Percentiles rank a stretch among this genome's conserved stretches.
Conservation (phyloP, 352 stramenopile genomes). For the Pythium oligandrum region DNA sequence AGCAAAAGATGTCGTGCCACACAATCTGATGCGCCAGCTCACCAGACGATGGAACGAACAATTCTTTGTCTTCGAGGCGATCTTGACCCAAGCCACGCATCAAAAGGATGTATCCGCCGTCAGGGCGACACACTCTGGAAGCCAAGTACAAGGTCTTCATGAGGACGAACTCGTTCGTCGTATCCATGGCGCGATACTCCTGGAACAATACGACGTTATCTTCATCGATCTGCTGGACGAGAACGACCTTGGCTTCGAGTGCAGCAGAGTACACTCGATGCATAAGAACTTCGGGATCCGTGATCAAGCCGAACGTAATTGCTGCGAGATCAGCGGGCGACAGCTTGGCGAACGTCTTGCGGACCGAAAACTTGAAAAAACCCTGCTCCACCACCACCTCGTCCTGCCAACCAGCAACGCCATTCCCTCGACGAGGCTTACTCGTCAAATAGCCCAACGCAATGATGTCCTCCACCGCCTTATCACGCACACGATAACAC, state of each 20-base stretch:
- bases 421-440: neutral
- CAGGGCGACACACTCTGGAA: neutral
- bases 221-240: slow-evolving; percentile 29
- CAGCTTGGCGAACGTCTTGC: slow-evolving; percentile 14
- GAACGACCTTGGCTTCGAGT: slow-evolving; percentile 15
- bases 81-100: slow-evolving; percentile 31
- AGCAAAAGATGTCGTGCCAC: slow-evolving; percentile 25
- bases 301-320: slow-evolving; percentile 13
- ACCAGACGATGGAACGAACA: slow-evolving; percentile 12
- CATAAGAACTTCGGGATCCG: slow-evolving; percentile 9
- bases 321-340: slow-evolving; percentile 1
- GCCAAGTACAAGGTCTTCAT: slow-evolving; percentile 24
- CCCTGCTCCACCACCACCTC: slow-evolving; percentile 15
- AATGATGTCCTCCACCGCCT: slow-evolving; percentile 12
- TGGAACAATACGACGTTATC: slow-evolving; percentile 26
- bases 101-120: slow-evolving; percentile 11
- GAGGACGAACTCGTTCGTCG: slow-evolving; percentile 15
- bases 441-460: neutral
- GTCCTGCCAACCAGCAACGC: slow-evolving; percentile 20
- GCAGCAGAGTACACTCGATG: slow-evolving; percentile 16
- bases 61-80: slow-evolving; percentile 22
- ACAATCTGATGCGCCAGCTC: slow-evolving; percentile 11
- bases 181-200: slow-evolving; percentile 21
- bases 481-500: slow-evolving; percentile 9
- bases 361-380: slow-evolving; percentile 17